These are phyloP conservation scores for Isatis tinctoria DNA, from an alignment of 345 rosid genomes.

Conservation along the genomic window DNA sequence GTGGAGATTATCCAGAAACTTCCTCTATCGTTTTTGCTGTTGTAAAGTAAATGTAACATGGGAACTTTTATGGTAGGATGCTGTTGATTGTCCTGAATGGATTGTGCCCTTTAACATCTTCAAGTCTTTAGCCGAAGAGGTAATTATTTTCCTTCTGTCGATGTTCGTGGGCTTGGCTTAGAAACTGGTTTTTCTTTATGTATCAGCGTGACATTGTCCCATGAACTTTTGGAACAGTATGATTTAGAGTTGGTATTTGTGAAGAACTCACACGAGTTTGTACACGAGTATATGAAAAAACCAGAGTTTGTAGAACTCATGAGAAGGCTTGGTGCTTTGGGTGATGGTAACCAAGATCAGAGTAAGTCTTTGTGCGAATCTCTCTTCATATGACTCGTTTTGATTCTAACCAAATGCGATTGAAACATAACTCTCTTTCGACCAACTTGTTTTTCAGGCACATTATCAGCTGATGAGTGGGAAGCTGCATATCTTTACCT, in stretches of 20 bases:
- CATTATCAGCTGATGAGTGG: slow-evolving; percentile 92
- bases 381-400: neutral
- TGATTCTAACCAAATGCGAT: neutral
- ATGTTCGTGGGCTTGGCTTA: neutral
- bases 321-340: slow-evolving; percentile 95
- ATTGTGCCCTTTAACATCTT: slow-evolving; percentile 89
- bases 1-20: neutral
- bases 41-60: neutral
- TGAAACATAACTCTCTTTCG: neutral
- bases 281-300: slow-evolving; percentile 73
- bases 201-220: neutral
- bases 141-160: slow-evolving; percentile 19
- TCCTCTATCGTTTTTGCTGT: neutral
- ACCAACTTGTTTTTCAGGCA: slow-evolving; percentile 41
- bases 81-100: slow-evolving; percentile 99
- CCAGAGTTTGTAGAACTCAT: slow-evolving; percentile 75
- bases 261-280: slow-evolving; percentile 92
- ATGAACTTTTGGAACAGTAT: slow-evolving; percentile 50
- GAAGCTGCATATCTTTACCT: slow-evolving; percentile 87
- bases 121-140: slow-evolving; percentile 95
- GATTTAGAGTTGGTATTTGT: slow-evolving; percentile 82
- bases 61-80: slow-evolving; percentile 58
- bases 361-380: slow-evolving; percentile 42
- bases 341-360: slow-evolving; percentile 88
- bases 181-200: neutral